Conservation (phyloP, 129 eudicot genomes). For the Scalesia atractyloides region DNA sequence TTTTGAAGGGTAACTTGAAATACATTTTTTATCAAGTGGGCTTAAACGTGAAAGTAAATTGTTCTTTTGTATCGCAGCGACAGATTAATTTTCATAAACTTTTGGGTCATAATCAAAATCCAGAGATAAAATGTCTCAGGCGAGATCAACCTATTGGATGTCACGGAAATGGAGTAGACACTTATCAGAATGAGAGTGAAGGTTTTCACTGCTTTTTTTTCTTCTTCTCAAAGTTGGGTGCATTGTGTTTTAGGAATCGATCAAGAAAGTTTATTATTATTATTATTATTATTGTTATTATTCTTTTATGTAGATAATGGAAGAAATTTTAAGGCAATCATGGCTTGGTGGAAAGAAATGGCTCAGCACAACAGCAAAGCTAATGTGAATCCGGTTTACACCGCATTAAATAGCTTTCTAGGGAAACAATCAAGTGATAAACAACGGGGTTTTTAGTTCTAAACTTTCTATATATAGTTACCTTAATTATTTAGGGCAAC, state of each 20-base stretch:
- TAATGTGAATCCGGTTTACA: slow-evolving; percentile 31
- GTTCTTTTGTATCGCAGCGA: slow-evolving; percentile 50
- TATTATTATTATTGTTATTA: neutral
- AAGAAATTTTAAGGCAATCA: slow-evolving; percentile 69
- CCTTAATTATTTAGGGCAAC: slow-evolving; percentile 1
- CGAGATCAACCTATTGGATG: slow-evolving; percentile 39
- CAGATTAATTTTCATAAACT: slow-evolving; percentile 82
- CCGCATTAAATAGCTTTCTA: slow-evolving; percentile 26
- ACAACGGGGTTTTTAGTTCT: slow-evolving; percentile 41
- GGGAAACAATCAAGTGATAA: slow-evolving; percentile 29
- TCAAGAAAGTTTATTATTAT: slow-evolving; percentile 1
- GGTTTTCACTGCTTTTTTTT: slow-evolving; percentile 32
- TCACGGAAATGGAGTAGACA: slow-evolving; percentile 40
- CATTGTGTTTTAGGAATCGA: neutral
- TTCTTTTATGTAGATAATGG: slow-evolving; percentile 42
- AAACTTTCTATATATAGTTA: neutral
- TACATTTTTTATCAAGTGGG: neutral
- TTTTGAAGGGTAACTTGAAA: slow-evolving; percentile 12
- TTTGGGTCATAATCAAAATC: slow-evolving; percentile 58
- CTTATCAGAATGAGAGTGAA: slow-evolving; percentile 33
- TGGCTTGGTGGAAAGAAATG: slow-evolving; percentile 99
- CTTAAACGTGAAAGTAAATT: neutral
- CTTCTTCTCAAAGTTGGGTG: slow-evolving; percentile 7
- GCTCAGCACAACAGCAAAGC: slow-evolving; percentile 62
- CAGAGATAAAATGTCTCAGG: slow-evolving; percentile 50